A percentile compares a stretch with the other conserved stretches of the same genome.
These are phyloP conservation scores for Syncephalastrum racemosum DNA, from an alignment of 371 early-diverging fungal genomes.

Conservation along the genomic window DNA sequence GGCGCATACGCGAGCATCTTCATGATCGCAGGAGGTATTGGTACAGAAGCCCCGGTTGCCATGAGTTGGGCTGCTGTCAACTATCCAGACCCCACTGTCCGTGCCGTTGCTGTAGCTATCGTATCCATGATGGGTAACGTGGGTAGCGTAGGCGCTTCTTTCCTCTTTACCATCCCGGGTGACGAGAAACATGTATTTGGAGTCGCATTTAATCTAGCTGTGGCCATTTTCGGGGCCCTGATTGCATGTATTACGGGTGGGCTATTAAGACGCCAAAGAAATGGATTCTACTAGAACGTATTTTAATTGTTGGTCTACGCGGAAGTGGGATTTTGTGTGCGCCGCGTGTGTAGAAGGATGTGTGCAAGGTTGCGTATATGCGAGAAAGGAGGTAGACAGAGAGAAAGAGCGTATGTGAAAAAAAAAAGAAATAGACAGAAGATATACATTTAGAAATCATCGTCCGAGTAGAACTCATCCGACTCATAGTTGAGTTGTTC, in stretches of 20 bases:
- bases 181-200: slow-evolving; percentile 22
- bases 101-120: slow-evolving; percentile 36
- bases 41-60: slow-evolving; percentile 22
- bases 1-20: slow-evolving; percentile 17
- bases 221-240: slow-evolving; percentile 4
- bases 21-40: slow-evolving; percentile 17
- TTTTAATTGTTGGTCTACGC: no score
- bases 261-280: no score
- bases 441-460: slow-evolving; percentile 20
- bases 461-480: slow-evolving; percentile 51
- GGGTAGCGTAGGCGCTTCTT: slow-evolving; percentile 38
- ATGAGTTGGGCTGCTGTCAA: slow-evolving; percentile 38
- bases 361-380: background rate
- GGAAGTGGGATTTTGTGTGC: no score
- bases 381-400: background rate
- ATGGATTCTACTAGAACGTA: no score
- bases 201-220: slow-evolving; percentile 11
- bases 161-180: slow-evolving; percentile 26
- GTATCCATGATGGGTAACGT: slow-evolving; percentile 37
- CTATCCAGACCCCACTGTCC: slow-evolving; percentile 26
- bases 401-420: slow-evolving; percentile 1
- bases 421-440: background rate
- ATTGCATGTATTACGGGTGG: slow-evolving; percentile 12
- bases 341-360: background rate
- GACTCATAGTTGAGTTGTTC: slow-evolving; percentile 59